phyloP scores from a whole-genome alignment of 345 rosid species.

The Draba incana region DNA sequence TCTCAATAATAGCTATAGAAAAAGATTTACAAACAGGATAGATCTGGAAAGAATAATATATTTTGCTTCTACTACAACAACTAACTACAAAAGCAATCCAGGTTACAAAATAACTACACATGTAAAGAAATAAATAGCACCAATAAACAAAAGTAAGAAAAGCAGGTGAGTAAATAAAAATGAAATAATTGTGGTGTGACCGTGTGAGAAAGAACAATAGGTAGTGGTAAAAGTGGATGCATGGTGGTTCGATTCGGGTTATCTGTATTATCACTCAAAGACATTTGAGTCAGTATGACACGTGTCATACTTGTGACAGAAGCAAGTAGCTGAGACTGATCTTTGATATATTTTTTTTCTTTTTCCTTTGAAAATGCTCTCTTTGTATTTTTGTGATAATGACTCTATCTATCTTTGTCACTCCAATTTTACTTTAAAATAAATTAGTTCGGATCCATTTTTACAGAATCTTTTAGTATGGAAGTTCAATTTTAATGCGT shows the following conservation, averaged over 20 bases:
- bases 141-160: background rate
- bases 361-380: background rate
- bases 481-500: too few species aligned
- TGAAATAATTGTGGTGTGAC: conserved; percentile 1
- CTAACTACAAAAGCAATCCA: background rate
- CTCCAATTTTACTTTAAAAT: background rate
- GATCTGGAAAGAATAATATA: conserved; percentile 10
- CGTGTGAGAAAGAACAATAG: conserved; percentile 10
- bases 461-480: too few species aligned
- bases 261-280: conserved; percentile 19
- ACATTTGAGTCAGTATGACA: conserved; percentile 16
- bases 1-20: conserved; percentile 18
- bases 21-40: background rate
- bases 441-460: too few species aligned
- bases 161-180: background rate
- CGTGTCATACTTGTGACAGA: conserved; percentile 31
- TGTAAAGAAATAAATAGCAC: background rate
- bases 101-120: background rate
- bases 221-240: conserved; percentile 1
- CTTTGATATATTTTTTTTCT: conserved; percentile 6
- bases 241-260: conserved; percentile 33
- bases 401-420: background rate
- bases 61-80: background rate
- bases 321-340: conserved; percentile 26
- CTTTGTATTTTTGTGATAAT: too few species aligned